phyloP scores from a whole-genome alignment of 1,284 basidiomycete species.

The Rhodotorula sp. region DNA sequence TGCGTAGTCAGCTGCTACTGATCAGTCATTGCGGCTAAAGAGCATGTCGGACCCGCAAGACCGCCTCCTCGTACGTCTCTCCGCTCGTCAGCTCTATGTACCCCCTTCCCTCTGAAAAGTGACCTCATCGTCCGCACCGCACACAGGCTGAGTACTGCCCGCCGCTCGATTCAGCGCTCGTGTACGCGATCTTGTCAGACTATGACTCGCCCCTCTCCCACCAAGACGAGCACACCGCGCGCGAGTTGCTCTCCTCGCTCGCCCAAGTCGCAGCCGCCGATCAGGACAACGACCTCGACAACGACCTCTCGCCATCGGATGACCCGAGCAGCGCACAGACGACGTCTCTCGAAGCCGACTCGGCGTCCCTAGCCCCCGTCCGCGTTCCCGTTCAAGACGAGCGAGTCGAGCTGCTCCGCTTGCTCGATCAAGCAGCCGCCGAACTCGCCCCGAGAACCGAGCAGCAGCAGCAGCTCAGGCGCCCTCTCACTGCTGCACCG shows the following conservation, averaged over 20 bases:
- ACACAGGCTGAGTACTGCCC: conserved; percentile 29
- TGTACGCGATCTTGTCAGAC: conserved; percentile 36
- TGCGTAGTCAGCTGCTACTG: neutral
- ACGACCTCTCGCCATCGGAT: neutral
- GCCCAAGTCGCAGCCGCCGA: neutral
- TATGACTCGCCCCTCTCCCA: conserved; percentile 10
- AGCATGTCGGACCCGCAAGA: neutral
- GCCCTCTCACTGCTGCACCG: no score
- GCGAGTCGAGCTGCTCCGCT: neutral
- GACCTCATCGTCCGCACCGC: neutral
- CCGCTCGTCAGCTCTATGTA: no score
- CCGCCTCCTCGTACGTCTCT: neutral
- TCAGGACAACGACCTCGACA: neutral
- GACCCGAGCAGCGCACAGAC: neutral
- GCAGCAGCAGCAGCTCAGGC: no score
- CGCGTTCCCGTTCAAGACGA: neutral
- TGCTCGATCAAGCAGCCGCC: conserved; percentile 2
- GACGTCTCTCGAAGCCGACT: neutral
- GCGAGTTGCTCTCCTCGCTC: conserved; percentile 22
- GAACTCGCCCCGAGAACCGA: neutral
- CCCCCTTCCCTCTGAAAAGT: neutral
- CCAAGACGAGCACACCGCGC: conserved; percentile 13
- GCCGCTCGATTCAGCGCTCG: conserved; percentile 33
- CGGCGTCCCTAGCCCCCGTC: neutral
- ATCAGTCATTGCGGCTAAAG: neutral